Percentiles rank a stretch among this genome's conserved stretches.
phyloP scores from a whole-genome alignment of 2,329 filamentous ascomycete genomes.

The Fusarium sterilihyphosum region DNA sequence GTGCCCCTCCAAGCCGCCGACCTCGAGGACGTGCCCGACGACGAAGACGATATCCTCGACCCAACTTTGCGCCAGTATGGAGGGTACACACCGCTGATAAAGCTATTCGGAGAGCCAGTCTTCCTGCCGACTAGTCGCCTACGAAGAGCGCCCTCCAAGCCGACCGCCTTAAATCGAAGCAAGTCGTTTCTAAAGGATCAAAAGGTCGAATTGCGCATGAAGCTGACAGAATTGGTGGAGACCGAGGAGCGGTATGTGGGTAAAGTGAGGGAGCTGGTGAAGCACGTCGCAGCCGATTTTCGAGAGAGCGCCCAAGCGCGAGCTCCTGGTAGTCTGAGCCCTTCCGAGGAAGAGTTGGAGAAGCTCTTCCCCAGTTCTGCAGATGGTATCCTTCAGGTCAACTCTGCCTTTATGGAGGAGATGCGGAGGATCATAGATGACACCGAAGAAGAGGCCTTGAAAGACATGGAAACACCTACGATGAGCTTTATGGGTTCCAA shows the following conservation, averaged over 20 bases:
- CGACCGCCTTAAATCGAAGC: constrained; percentile 80
- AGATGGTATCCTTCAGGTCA: constrained; percentile 82
- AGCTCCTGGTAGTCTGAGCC: constrained; percentile 71
- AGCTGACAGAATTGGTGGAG: constrained; percentile 89
- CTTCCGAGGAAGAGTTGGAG: constrained; percentile 76
- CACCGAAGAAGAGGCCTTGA: constrained; percentile 81
- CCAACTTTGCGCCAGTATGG: constrained; percentile 77
- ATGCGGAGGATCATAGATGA: constrained; percentile 81
- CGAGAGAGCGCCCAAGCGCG: constrained; percentile 72
- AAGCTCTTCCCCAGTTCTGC: constrained; percentile 84
- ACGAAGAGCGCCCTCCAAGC: constrained; percentile 86
- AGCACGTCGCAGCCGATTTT: constrained; percentile 83
- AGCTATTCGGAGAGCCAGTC: constrained; percentile 81
- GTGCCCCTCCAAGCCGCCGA: constrained; percentile 70
- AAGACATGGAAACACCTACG: constrained; percentile 74
- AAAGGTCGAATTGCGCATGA: constrained; percentile 84
- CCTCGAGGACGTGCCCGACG: constrained; percentile 66
- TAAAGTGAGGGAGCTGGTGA: constrained; percentile 86
- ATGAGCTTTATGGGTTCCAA: constrained; percentile 54
- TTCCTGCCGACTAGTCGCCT: constrained; percentile 89
- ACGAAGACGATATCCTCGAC: constrained; percentile 73
- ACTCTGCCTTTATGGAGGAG: constrained; percentile 81
- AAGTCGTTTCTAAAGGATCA: constrained; percentile 83
- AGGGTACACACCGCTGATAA: constrained; percentile 78
- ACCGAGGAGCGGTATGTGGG: constrained; percentile 94